Conservation (phyloP, 306 rosid genomes). For the Prinsepia uniflora region DNA sequence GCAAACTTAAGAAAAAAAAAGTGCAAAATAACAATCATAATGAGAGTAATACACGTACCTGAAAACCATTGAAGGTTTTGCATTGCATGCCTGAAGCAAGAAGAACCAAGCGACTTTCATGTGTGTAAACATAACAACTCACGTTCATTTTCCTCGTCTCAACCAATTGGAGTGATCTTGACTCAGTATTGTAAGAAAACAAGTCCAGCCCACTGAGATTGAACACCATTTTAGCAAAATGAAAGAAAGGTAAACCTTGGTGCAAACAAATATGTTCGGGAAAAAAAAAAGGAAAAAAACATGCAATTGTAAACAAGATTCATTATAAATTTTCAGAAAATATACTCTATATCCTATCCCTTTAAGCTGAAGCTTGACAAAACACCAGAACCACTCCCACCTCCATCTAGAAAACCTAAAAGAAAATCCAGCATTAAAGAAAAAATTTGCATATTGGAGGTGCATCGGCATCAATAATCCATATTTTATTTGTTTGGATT, state of each 20-base stretch:
- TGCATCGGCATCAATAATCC: background rate
- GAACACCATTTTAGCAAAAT: conserved; percentile 27
- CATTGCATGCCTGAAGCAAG: conserved; percentile 99
- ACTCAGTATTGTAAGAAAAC: conserved; percentile 59
- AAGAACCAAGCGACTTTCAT: conserved; percentile 97
- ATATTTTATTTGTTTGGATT: background rate
- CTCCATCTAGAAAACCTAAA: background rate
- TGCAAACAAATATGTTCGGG: background rate
- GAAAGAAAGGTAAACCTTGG: background rate
- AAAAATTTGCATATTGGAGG: background rate
- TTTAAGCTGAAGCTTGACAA: background rate
- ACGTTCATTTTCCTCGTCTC: conserved; percentile 80
- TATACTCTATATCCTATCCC: background rate
- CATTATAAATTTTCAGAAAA: background rate
- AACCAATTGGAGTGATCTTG: conserved; percentile 72
- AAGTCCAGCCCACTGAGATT: conserved; percentile 85
- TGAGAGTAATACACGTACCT: conserved; percentile 45
- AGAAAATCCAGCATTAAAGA: background rate
- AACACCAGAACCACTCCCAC: background rate
- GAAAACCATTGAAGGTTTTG: conserved; percentile 92
- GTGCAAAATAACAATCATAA: conserved; percentile 1
- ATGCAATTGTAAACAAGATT: background rate
- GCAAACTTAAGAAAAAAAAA: background rate
- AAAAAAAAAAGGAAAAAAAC: background rate
- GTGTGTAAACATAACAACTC: conserved; percentile 90